Base-by-base conservation (phyloP, 805 yeast genomes). In the Kuraishia floccosa region DNA sequence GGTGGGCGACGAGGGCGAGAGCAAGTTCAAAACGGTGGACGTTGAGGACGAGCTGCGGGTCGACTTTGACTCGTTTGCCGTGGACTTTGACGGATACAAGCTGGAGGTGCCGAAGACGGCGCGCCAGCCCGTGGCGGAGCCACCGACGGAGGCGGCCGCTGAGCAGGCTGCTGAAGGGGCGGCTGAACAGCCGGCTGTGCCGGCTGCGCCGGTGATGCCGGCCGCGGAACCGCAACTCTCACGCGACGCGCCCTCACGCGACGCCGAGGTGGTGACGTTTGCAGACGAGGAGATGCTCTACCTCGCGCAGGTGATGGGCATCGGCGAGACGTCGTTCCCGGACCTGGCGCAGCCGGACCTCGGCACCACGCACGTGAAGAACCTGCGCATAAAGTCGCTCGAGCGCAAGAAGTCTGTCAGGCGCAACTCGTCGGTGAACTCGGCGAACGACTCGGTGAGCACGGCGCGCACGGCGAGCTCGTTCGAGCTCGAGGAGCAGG, bases 241-340 rank as follows among this genome's bases (percentile, higher is more conserved):
- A n/a, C n/a, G n/a, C n/a, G n/a, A n/a, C n/a, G n/a, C n/a, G n/a
- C n/a, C n/a, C n/a, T n/a, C n/a, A n/a, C n/a, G n/a, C n/a, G n/a
- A n/a, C n/a, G n/a, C n/a, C n/a, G n/a, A n/a, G n/a, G n/a, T n/a
- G n/a, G n/a, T n/a, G n/a, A n/a, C n/a, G n/a, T n/a, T n/a, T n/a
- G n/a, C n/a, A n/a, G 28, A 13, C 10, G 31, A 29, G 4, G 31
- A 19, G 9, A 12, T 31, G 13, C 14, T 12, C n/a, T 52, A 56
- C 35, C 40, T 60, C 19, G 58, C 61, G 5, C 56, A 54, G 20
- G 40, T 60, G 23, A 54, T 55, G 19, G 65, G 61, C 12, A 46
- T 47, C 18, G 62, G 62, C 24, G 68, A 62, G 30, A 58, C 65
- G 2, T 42, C 56, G 1, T 57, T 62, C 34, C 62, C 54, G 4